Base-by-base conservation (phyloP, 306 rosid species). In the Prunus padus region DNA sequence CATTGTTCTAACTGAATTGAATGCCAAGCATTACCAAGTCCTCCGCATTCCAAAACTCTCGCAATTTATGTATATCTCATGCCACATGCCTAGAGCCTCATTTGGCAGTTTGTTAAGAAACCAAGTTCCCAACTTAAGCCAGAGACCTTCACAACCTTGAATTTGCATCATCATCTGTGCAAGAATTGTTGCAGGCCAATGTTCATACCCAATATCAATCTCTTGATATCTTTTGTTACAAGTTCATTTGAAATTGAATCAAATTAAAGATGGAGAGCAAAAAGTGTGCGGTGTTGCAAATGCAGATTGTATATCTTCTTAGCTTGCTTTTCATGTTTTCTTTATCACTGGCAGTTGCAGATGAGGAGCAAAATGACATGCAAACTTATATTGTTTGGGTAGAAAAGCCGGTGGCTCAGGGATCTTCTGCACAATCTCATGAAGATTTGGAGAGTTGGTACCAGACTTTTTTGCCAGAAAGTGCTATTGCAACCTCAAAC, bases 301-400 rank as follows among this genome's bases (percentile, higher is more conserved):
- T 56, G 80, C 60, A 67, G 52, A 54, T 81, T 64, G 64, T 55
- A 4, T 63, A 78, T 61, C 83, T 86, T 40, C 40, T 83, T n/a
- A 33, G 56, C 30, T 74, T 88, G 5, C 14, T 82, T 73, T 76
- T 54, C 75, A 54, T 86, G 68, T 76, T 79, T 10, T 37, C 65
- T 47, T 18, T 69, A 45, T 56, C 60, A 19, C 66, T 72, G 74
- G 25, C 46, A 65, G 28, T 16, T 46, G 66, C 83, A 4, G 71
- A 50, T 5, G 19, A 28, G 49, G 74, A 75, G 13, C 56, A 55
- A 55, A 62, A 51, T 33, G 70, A 61, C 49, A 72, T 85, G 20
- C 33, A 60, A 69, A 91, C 76, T 81, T 85, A 71, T 79, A 87
- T 90, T 77, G 83, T 93, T 57, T 84, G 81, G 20, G 91, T 89